phyloP scores from a whole-genome alignment of 257 asterid species.

The Nicotiana benthamiana region DNA sequence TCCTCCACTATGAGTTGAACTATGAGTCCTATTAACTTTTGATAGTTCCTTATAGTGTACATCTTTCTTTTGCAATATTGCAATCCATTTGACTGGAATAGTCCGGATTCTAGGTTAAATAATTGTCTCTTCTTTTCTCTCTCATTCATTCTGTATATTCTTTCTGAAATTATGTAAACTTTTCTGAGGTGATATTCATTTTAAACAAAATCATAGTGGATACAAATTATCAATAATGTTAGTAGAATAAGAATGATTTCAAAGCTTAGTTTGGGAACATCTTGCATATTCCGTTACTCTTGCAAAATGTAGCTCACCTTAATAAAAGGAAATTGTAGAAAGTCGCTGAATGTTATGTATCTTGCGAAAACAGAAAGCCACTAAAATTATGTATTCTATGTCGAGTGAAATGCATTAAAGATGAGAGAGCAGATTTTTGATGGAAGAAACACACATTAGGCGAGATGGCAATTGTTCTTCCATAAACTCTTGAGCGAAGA shows the following conservation, averaged over 20 bases:
- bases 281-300: neutral
- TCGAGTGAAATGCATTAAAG: no score
- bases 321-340: neutral
- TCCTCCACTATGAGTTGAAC: neutral
- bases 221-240: neutral
- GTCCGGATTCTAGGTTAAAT: neutral
- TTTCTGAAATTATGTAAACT: neutral
- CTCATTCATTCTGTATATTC: neutral
- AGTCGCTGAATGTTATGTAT: neutral
- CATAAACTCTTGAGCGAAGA: no score
- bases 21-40: neutral
- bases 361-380: neutral
- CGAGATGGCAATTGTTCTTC: no score
- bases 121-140: neutral
- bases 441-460: no score
- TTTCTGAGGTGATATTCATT: neutral
- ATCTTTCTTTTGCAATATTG: neutral
- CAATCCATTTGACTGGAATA: neutral
- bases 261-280: neutral
- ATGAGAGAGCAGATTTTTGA: no score
- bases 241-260: neutral
- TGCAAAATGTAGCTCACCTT: neutral
- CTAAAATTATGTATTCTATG: neutral
- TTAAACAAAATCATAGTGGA: neutral
- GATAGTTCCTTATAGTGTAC: neutral